phyloP scores from a whole-genome alignment of 129 eudicot genomes.

The Erigeron canadensis region DNA sequence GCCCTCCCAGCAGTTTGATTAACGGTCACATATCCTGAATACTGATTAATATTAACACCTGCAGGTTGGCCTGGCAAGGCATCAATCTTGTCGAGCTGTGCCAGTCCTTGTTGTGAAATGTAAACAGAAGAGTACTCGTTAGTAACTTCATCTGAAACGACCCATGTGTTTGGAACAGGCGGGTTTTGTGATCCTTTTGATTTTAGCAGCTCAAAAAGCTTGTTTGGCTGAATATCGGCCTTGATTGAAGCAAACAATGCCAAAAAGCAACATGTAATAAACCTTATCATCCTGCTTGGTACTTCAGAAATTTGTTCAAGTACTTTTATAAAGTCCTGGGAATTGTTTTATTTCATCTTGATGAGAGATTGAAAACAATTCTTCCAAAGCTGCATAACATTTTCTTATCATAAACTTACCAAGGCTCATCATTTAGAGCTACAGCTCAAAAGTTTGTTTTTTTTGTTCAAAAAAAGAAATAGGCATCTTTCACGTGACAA shows the following conservation, averaged over 20 bases:
- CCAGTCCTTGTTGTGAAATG: neutral
- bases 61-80: neutral
- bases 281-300: constrained; percentile 13
- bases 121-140: neutral
- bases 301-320: neutral
- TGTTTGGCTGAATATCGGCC: neutral
- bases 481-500: no score
- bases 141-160: neutral
- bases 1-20: constrained; percentile 1
- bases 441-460: no score
- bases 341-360: constrained; percentile 9
- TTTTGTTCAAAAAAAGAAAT: no score
- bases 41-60: constrained; percentile 23
- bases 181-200: constrained; percentile 2
- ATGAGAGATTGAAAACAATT: neutral
- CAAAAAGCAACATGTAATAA: constrained; percentile 22
- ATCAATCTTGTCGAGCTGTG: neutral
- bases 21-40: neutral
- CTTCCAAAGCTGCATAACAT: neutral
- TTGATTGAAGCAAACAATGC: constrained; percentile 7
- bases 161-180: neutral
- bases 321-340: constrained; percentile 12
- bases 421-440: no score
- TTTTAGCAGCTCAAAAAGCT: neutral
- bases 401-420: no score